Conservation (phyloP, 768 basidiomycete genomes). For the Collybiopsis confluens region DNA sequence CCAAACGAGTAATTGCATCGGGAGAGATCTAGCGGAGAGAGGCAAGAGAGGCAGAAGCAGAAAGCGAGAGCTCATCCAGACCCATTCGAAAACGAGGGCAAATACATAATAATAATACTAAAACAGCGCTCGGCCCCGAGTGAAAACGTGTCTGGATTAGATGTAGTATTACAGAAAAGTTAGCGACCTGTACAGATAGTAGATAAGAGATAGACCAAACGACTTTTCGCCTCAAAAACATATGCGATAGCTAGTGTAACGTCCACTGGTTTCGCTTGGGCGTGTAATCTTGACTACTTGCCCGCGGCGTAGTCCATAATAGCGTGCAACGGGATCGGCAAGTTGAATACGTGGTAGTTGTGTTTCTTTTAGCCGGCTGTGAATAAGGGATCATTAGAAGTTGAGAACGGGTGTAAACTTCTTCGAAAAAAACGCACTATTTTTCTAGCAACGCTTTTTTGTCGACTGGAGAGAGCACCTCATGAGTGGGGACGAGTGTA, state of each 20-base stretch:
- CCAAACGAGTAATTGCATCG: no score
- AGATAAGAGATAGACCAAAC: background rate
- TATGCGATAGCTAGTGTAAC: slow-evolving; percentile 89
- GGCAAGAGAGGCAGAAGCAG: no score
- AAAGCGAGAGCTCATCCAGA: no score
- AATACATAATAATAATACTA: background rate
- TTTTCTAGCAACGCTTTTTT: slow-evolving; percentile 83
- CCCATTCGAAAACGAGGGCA: no score
- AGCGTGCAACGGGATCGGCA: slow-evolving; percentile 95
- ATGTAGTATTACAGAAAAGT: background rate
- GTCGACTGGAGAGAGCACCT: slow-evolving; percentile 79
- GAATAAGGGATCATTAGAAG: slow-evolving; percentile 7
- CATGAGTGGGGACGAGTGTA: slow-evolving; percentile 89
- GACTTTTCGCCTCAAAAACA: slow-evolving; percentile 53
- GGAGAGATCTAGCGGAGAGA: no score
- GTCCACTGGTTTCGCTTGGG: slow-evolving; percentile 93
- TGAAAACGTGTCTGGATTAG: background rate
- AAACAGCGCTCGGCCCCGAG: slow-evolving; percentile 1
- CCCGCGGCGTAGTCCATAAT: slow-evolving; percentile 92
- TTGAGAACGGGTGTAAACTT: background rate
- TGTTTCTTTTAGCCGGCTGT: slow-evolving; percentile 93
- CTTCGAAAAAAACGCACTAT: slow-evolving; percentile 80
- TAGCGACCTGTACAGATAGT: slow-evolving; percentile 7
- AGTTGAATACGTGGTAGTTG: slow-evolving; percentile 96
- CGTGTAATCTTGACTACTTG: slow-evolving; percentile 98